Evolutionary conservation across 257 asterid species (phyloP), one percentile per base, ranked within the genome.

Genomic region (Coffea canephora): DNA sequence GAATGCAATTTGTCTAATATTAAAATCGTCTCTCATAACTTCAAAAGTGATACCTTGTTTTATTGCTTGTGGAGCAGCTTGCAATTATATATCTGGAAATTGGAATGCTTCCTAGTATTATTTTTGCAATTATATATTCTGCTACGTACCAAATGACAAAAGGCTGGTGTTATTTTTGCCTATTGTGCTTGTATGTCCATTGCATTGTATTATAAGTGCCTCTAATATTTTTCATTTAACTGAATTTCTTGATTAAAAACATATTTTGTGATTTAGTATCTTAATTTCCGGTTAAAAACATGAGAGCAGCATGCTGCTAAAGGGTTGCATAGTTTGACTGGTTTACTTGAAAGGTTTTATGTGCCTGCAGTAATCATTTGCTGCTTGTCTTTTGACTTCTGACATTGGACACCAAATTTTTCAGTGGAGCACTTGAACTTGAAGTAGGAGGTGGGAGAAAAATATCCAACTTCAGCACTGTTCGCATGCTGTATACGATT

Each of bases 361-460:
- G 13, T 54, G 39, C 21, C 18, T n/a, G 48, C 39, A 1, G 39
- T 57, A 79, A 79, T 48, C 15, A 19, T 66, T 66, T 70, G 49
- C 16, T 9, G 59, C 11, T 36, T 4, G 18, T 46, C 27, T 4
- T 65, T 36, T 13, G n/a, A 31, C 69, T 45, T 76, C 57, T 86
- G 81, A 79, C 71, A 49, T 83, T 69, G 80, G 55, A 66, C 21
- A 83, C 46, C 71, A 16, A 6, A 13, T 71, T 87, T 80, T 88
- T 82, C 89, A 96, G 99, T 75, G 75, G 84, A 70, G 83, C 87
- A 46, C 95, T 94, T 87, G 97, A 96, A 83, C 79, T 96, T 79
- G 98, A 96, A 87, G 84, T 96, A 78, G 99, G 99, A 16, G 98
- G 97, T 76, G 99, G 99, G 79, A 90, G 97, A 85, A 96, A 91